Conservation (phyloP, 2,329 filamentous ascomycete genomes). For the Colletotrichum magnum region DNA sequence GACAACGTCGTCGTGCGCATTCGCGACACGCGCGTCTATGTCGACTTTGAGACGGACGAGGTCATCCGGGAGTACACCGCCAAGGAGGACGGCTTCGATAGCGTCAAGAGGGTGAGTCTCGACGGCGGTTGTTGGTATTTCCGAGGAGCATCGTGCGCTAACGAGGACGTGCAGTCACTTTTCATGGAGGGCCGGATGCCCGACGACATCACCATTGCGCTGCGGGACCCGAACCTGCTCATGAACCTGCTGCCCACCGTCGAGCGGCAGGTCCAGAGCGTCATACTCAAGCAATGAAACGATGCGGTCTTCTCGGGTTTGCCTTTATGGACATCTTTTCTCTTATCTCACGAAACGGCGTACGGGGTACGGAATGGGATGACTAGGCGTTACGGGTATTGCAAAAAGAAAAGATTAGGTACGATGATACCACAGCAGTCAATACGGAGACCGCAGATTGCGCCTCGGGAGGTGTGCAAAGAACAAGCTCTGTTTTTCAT, state of each 20-base stretch:
- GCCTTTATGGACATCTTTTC: not conserved
- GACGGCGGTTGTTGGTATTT: not conserved
- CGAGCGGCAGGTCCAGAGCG: constrained; percentile 74
- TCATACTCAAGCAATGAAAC: constrained; percentile 29
- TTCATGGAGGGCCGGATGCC: constrained; percentile 66
- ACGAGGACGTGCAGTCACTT: constrained; percentile 58
- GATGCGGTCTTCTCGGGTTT: no score
- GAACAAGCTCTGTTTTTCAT: constrained; percentile 6
- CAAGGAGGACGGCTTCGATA: constrained; percentile 86
- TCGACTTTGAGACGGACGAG: constrained; percentile 85
- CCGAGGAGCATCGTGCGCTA: constrained; percentile 32
- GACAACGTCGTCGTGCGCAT: constrained; percentile 91
- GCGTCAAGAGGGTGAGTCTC: constrained; percentile 76
- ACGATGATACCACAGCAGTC: constrained; percentile 9
- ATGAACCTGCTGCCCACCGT: constrained; percentile 78
- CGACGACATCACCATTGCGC: constrained; percentile 81
- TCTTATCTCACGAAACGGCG: constrained; percentile 9
- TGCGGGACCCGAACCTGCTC: constrained; percentile 86
- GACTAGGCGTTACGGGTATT: constrained; percentile 26
- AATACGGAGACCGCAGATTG: not conserved
- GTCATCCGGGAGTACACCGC: constrained; percentile 92
- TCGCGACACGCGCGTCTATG: constrained; percentile 90
- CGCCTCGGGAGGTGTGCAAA: constrained; percentile 8
- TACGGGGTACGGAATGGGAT: constrained; percentile 4
- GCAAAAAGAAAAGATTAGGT: constrained; percentile 31